Conservation (phyloP, 2,329 filamentous ascomycete genomes). For the Helotiales sp. region DNA sequence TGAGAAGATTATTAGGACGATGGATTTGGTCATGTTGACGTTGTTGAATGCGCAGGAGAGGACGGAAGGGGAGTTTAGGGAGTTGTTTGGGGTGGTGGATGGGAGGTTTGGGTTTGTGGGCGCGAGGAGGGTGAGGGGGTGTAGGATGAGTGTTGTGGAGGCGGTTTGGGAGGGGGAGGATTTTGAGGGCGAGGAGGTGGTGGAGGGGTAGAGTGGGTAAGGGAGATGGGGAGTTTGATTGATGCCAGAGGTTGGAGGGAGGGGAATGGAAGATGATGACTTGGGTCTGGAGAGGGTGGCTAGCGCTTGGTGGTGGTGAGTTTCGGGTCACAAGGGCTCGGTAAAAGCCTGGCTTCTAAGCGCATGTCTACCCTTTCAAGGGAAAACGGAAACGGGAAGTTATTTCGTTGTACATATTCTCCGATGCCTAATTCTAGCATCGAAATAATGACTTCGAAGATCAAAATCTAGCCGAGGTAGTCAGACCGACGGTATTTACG, state of each 20-base stretch:
- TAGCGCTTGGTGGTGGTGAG: too few relatives aligned
- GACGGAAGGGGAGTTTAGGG: constrained; percentile 51
- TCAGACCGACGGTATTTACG: too few relatives aligned
- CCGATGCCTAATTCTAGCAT: too few relatives aligned
- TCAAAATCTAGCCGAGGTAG: too few relatives aligned
- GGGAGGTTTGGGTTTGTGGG: constrained; percentile 52
- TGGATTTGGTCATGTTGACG: constrained; percentile 59
- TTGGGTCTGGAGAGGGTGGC: too few relatives aligned
- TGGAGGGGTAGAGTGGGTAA: neutral
- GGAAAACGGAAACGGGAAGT: too few relatives aligned
- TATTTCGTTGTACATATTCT: neutral
- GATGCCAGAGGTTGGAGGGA: too few relatives aligned
- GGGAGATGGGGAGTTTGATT: neutral
- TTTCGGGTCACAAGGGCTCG: too few relatives aligned
- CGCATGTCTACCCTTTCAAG: too few relatives aligned
- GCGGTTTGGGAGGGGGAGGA: constrained; percentile 51
- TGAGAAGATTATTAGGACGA: constrained; percentile 52
- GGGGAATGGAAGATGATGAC: too few relatives aligned
- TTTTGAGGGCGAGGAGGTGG: constrained; percentile 20
- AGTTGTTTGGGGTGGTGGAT: constrained; percentile 51
- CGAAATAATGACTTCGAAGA: too few relatives aligned
- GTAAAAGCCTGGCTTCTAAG: too few relatives aligned
- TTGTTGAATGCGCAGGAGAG: constrained; percentile 58
- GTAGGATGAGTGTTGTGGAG: constrained; percentile 55
- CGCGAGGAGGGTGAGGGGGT: constrained; percentile 48